Base-by-base conservation (phyloP, 1,139 yeast species). In the Hansenula lynferdii region DNA sequence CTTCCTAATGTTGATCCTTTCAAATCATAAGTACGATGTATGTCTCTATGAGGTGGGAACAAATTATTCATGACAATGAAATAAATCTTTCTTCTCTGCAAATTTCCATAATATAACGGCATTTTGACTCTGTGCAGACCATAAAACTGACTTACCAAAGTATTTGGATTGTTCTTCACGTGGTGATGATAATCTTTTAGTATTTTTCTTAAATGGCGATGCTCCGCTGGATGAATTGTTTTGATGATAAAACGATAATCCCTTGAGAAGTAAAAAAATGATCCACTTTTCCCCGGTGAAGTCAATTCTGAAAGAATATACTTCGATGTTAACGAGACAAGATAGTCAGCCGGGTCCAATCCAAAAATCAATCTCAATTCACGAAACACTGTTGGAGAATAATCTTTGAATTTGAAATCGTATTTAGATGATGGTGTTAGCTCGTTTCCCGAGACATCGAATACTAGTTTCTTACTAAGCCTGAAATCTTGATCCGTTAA, bases 261-360 rank as follows among this genome's bases (percentile, higher is more conserved):
- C 47, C 96, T 72, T 11, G 97, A 87, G 60, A 85, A 94, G 63
- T 92, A 94, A 57, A 94, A 94, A 56, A 92, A 90, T 0, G 97
- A 87, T 0, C 98, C 98, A 53, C 95, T 83, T 61, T 94, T 94
- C 4, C 99, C 99, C 0, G 97, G 97, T 2, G 97, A 87, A 17
- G 94, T 96, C 48, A 90, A 69, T 62, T 92, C 97, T 24, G 95
- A 84, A 34, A 94, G 72, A 48, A 94, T 86, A 55, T 90, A 92
- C 60, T 89, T 89, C 16, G 96, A 92, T 1, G 97, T 90, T 48
- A 94, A 71, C 1, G 97, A 86, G 53, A 92, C 82, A 44, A 94
- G 70, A 61, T 94, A 94, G 61, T 94, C 98, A 1, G 97, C 97
- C 2, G 96, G 96, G 55, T 92, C 97, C 23, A 94, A 71, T 15